Conservation (phyloP, 108 stramenopile genomes). For the Cyclotella distinguenda region DNA sequence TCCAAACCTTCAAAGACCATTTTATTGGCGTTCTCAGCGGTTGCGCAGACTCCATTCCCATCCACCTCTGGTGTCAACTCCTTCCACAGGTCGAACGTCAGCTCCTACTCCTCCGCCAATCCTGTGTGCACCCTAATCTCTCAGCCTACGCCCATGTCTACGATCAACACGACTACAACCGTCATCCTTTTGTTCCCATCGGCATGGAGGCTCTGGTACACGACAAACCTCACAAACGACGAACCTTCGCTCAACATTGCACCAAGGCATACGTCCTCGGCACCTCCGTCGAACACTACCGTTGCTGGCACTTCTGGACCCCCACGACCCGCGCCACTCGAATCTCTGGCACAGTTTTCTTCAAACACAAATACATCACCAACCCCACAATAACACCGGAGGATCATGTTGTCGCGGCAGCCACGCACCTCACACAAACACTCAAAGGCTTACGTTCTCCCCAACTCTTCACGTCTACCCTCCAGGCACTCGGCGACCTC, state of each 20-base stretch:
- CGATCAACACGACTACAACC: too few relatives aligned
- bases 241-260: slow-evolving; percentile 6
- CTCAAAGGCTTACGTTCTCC: not conserved
- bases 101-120: slow-evolving; percentile 35
- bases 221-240: slow-evolving; percentile 13
- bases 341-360: not conserved
- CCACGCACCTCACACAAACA: too few relatives aligned
- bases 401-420: too few relatives aligned
- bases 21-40: slow-evolving; percentile 41
- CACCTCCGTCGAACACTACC: slow-evolving; percentile 7
- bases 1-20: slow-evolving; percentile 49
- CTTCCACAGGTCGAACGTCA: slow-evolving; percentile 38
- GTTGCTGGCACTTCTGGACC: slow-evolving; percentile 9
- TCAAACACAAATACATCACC: slow-evolving; percentile 18
- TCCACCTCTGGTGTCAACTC: slow-evolving; percentile 37
- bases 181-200: slow-evolving; percentile 42
- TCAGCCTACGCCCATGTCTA: slow-evolving; percentile 11
- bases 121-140: slow-evolving; percentile 28
- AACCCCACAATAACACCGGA: too few relatives aligned
- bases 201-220: slow-evolving; percentile 36
- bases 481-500: too few relatives aligned
- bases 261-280: slow-evolving; percentile 10
- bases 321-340: not conserved
- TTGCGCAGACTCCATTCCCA: slow-evolving; percentile 24
- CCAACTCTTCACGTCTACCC: too few relatives aligned